Percentiles rank a stretch among this genome's conserved stretches.
Conservation (phyloP, 306 rosid genomes). For the Comarum palustre region DNA sequence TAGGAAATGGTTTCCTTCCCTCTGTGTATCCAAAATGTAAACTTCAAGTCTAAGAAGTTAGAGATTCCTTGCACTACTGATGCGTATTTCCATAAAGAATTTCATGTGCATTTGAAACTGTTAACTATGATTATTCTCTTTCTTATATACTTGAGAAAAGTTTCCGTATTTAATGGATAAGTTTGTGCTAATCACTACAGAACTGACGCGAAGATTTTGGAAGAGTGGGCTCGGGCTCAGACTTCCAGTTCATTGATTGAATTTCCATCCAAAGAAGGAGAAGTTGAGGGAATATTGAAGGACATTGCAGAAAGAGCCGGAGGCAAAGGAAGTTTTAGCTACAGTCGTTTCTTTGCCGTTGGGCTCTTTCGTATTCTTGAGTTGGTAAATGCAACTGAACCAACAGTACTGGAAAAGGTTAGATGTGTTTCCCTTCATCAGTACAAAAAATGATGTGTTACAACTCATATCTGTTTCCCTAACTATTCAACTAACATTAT, state of each 20-base stretch:
- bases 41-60: neutral
- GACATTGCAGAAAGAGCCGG: constrained; percentile 88
- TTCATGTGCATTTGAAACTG: neutral
- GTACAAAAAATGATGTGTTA: neutral
- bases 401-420: constrained; percentile 88
- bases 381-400: constrained; percentile 92
- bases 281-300: constrained; percentile 72
- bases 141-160: constrained; percentile 23
- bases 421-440: constrained; percentile 13
- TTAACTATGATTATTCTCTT: constrained; percentile 13
- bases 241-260: constrained; percentile 69
- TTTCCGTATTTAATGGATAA: constrained; percentile 15
- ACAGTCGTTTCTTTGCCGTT: constrained; percentile 94
- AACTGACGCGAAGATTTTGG: constrained; percentile 78
- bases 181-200: constrained; percentile 38
- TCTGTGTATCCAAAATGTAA: neutral
- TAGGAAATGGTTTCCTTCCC: neutral
- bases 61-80: neutral
- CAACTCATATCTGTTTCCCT: neutral
- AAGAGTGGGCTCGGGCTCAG: constrained; percentile 91
- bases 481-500: neutral
- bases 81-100: constrained; percentile 6
- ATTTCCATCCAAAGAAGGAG: constrained; percentile 85
- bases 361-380: constrained; percentile 95
- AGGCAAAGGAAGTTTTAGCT: constrained; percentile 71